Conservation (phyloP, 768 basidiomycete genomes). For the Suillus subalutaceus region DNA sequence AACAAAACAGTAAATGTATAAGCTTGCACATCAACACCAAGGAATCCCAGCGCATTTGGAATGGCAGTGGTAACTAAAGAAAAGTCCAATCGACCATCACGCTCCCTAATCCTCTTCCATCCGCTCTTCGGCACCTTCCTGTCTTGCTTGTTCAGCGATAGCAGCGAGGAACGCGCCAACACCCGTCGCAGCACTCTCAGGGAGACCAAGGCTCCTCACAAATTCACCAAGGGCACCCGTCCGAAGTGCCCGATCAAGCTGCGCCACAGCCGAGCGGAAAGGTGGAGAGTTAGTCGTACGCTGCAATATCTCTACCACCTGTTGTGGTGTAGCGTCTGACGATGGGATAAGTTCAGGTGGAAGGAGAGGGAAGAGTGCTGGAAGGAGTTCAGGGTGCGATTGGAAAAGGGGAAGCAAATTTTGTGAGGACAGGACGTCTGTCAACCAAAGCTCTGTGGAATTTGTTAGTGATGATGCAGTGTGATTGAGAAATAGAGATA, state of each 20-base stretch:
- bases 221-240: conserved; percentile 79
- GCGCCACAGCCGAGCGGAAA: conserved; percentile 77
- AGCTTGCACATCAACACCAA: neutral
- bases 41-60: neutral
- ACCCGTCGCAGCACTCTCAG: conserved; percentile 81
- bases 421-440: conserved; percentile 74
- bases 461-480: conserved; percentile 14
- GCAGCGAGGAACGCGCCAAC: conserved; percentile 81
- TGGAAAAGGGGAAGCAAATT: conserved; percentile 74
- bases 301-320: conserved; percentile 57
- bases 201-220: conserved; percentile 78
- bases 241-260: conserved; percentile 81
- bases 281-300: conserved; percentile 82
- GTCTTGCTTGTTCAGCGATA: conserved; percentile 72
- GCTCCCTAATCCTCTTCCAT: conserved; percentile 78
- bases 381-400: conserved; percentile 67
- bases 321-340: conserved; percentile 49
- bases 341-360: conserved; percentile 75
- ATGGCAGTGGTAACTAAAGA: neutral
- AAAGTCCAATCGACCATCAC: neutral
- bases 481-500: neutral
- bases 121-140: conserved; percentile 45
- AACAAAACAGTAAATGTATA: neutral
- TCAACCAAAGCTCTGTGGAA: conserved; percentile 54
- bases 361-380: conserved; percentile 77